Evolutionary conservation across 768 basidiomycete species (phyloP).

Genomic region (Holtermannia corniformis): DNA sequence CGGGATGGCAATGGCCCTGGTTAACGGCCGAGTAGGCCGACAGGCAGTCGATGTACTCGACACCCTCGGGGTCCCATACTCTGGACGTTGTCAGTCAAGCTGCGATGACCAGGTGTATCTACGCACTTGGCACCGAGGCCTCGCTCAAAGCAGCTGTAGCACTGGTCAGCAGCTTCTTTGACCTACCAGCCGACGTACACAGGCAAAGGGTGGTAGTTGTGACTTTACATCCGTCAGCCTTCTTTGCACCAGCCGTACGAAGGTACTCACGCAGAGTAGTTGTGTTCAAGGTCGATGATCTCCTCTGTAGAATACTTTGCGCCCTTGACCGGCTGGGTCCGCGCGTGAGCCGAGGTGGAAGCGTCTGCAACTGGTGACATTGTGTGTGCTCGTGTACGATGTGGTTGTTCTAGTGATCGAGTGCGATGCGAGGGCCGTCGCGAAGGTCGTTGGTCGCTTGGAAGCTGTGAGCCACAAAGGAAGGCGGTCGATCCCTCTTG

Average conservation of each 20-base stretch:
- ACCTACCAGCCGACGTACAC: conserved; percentile 42
- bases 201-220: conserved; percentile 89
- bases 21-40: conserved; percentile 96
- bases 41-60: conserved; percentile 94
- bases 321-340: background rate
- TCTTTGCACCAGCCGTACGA: conserved; percentile 13
- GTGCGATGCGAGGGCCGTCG: background rate
- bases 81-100: conserved; percentile 40
- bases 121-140: conserved; percentile 82
- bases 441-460: too few relatives aligned
- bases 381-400: background rate
- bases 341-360: background rate
- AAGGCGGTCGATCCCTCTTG: too few relatives aligned
- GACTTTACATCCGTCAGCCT: conserved; percentile 43
- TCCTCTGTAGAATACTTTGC: conserved; percentile 43
- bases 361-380: background rate
- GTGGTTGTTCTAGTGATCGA: background rate
- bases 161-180: background rate
- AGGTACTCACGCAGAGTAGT: conserved; percentile 40
- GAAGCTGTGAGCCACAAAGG: too few relatives aligned
- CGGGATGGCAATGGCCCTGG: conserved; percentile 51
- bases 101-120: conserved; percentile 29
- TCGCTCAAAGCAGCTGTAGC: conserved; percentile 63
- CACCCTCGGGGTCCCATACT: conserved; percentile 92
- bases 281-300: conserved; percentile 69